Conservation (phyloP, 305 asterid species). For the Fraxinus sp. region DNA sequence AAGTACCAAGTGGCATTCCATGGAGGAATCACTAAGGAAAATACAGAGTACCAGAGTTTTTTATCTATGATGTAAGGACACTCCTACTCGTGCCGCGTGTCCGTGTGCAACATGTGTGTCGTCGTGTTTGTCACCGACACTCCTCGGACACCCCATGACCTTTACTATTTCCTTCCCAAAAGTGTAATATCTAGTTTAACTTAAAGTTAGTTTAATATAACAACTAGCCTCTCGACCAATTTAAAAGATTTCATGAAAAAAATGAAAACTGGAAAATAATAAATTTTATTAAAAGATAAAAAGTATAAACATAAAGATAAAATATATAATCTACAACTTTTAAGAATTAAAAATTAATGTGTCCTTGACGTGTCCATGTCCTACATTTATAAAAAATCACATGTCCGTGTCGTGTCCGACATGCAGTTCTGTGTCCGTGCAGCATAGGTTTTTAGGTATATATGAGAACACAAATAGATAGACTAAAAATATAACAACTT, state of each 20-base stretch:
- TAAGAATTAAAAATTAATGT: neutral
- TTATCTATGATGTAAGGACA: neutral
- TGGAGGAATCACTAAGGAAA: neutral
- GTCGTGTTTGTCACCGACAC: neutral
- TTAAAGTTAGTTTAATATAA: too few relatives aligned
- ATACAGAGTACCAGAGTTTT: neutral
- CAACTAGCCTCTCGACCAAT: neutral
- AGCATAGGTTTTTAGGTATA: neutral
- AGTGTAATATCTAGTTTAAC: neutral
- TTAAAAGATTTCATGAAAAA: too few relatives aligned
- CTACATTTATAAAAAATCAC: too few relatives aligned
- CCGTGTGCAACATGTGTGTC: neutral
- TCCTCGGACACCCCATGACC: neutral
- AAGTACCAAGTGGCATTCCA: neutral
- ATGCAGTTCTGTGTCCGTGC: neutral
- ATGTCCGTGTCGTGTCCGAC: too few relatives aligned
- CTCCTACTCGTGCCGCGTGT: neutral
- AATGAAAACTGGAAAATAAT: neutral
- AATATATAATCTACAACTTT: neutral
- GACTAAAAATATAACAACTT: neutral
- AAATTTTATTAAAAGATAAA: neutral
- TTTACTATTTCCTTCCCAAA: neutral
- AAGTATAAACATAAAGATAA: neutral
- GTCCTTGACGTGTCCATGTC: neutral
- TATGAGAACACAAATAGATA: neutral